Evolutionary conservation across 805 yeast genomes (phyloP), one percentile per base, ranked within the genome.

Genomic region (Lipomyces yamadae): DNA sequence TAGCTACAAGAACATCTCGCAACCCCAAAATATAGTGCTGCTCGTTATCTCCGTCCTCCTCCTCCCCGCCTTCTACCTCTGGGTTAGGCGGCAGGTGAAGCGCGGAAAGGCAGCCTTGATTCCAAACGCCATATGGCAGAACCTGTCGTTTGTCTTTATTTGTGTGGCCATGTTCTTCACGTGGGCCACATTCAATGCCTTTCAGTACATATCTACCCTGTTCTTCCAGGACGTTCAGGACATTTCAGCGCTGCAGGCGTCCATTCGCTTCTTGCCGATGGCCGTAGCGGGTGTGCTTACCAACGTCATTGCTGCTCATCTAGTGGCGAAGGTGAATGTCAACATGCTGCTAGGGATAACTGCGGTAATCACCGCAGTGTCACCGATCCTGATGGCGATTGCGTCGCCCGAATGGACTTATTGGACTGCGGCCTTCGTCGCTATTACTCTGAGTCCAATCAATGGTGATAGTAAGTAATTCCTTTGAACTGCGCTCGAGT

Each of bases 61-160:
- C 55, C 55, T 52, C 55, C 55, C 55, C 55, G 55, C 55, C 55
- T 52, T 52, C 55, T 52, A 30, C 55, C 55, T 52, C 55, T 52
- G 55, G 55, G 55, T 52, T 29, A 24, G 33, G 55, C 55, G 55
- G 55, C 55, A 52, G 55, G 55, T 52, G 55, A 52, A 52, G 55
- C 55, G 55, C 55, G 55, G 18, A 52, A 52, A 52, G 55, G 55
- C 55, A 24, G 55, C 55, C 55, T 24, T 52, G 55, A 52, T 52
- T 52, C 55, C 55, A 29, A 52, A 52, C 55, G 55, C 55, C 55
- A 7, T 52, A 52, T 52, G 55, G 55, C 33, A 52, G 33, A 52
- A 52, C 18, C 55, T 52, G 55, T 32, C 55, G 33, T 52, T 52
- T 52, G 32, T 52, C 33, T 52, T 52, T 52, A 52, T 52, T 32